Conservation (phyloP, 495 filamentous ascomycete genomes). For the Penicillium coffeae region DNA sequence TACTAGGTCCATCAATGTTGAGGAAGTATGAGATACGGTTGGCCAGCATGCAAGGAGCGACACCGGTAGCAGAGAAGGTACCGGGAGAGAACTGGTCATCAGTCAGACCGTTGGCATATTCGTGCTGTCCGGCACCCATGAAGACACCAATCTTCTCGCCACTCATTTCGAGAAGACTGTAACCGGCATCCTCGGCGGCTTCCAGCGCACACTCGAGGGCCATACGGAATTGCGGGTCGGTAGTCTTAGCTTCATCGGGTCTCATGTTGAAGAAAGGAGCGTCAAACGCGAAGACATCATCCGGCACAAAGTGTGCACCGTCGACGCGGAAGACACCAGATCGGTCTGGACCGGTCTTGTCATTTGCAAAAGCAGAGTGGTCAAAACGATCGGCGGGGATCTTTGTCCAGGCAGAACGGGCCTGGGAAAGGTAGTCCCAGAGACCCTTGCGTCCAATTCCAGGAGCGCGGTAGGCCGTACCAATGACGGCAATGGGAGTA, state of each 20-base stretch:
- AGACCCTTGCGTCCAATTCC: not conserved
- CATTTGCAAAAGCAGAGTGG: not conserved
- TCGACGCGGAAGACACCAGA: not conserved
- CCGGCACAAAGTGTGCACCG: not conserved
- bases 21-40: not conserved
- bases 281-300: not conserved
- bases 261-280: not conserved
- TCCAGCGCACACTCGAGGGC: not conserved
- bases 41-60: not conserved
- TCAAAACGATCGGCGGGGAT: not conserved
- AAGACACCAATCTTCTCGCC: not conserved
- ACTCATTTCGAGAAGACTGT: not conserved
- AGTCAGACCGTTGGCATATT: not conserved
- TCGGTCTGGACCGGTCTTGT: not conserved
- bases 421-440: not conserved
- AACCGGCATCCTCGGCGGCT: not conserved
- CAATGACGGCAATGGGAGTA: not conserved
- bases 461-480: not conserved
- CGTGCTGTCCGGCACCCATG: not conserved
- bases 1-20: not conserved
- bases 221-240: not conserved
- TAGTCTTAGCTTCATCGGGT: not conserved
- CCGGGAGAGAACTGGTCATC: not conserved
- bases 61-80: not conserved
- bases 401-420: not conserved